Conservation (phyloP, 805 yeast genomes). For the Candida chauliodis region DNA sequence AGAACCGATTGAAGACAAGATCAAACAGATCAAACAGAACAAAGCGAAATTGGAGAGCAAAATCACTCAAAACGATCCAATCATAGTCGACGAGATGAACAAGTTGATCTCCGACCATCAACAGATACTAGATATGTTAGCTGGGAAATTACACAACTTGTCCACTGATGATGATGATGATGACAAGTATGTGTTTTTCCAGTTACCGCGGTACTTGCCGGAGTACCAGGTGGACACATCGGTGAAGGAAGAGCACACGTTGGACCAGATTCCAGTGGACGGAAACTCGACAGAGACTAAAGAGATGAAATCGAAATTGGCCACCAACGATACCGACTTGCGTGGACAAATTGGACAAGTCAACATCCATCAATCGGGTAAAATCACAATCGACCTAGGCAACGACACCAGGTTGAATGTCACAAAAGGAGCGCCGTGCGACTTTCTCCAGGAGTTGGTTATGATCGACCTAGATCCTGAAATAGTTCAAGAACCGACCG, state of each 20-base stretch:
- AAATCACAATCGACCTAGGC: slow-evolving; percentile 70
- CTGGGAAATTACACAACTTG: slow-evolving; percentile 19
- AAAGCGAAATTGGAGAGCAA: slow-evolving; percentile 28
- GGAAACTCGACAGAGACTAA: slow-evolving; percentile 8
- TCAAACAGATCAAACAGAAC: slow-evolving; percentile 20
- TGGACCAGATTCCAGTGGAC: neutral
- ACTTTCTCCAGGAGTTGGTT: slow-evolving; percentile 72
- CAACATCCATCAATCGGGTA: slow-evolving; percentile 81
- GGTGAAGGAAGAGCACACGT: slow-evolving; percentile 12
- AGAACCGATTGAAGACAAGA: slow-evolving; percentile 28
- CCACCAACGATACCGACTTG: slow-evolving; percentile 5
- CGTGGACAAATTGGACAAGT: slow-evolving; percentile 69
- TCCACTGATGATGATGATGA: slow-evolving; percentile 12
- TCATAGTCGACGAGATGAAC: slow-evolving; percentile 21
- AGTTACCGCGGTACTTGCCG: slow-evolving; percentile 48
- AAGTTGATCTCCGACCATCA: slow-evolving; percentile 30
- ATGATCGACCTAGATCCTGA: slow-evolving; percentile 42
- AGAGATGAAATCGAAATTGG: slow-evolving; percentile 14
- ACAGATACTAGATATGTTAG: slow-evolving; percentile 24
- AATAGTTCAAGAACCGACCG: neutral
- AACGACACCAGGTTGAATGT: slow-evolving; percentile 61
- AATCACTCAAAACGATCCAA: slow-evolving; percentile 22
- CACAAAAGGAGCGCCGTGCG: slow-evolving; percentile 63
- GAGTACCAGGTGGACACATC: slow-evolving; percentile 18
- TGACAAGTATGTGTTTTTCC: slow-evolving; percentile 37